phyloP scores from a whole-genome alignment of 169 alveolate species.

The Eimeria brunetti region DNA sequence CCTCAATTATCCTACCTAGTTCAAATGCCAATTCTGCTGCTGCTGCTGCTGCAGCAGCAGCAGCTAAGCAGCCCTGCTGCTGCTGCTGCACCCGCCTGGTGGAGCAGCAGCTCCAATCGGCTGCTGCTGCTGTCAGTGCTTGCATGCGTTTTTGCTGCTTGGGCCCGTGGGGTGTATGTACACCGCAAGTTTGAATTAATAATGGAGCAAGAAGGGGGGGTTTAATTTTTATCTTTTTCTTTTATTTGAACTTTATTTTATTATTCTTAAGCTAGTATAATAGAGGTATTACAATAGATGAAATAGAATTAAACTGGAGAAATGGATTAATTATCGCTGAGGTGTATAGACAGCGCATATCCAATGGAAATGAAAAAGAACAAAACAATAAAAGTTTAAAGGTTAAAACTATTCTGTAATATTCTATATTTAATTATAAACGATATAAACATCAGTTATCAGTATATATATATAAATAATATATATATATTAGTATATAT shows the following conservation, averaged over 20 bases:
- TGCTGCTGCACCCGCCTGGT: slow-evolving; percentile 40
- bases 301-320: too few relatives aligned
- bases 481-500: too few relatives aligned
- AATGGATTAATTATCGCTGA: too few relatives aligned
- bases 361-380: too few relatives aligned
- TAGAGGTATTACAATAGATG: background rate
- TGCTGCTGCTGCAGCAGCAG: slow-evolving; percentile 9
- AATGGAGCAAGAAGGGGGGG: background rate
- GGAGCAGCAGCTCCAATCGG: background rate
- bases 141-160: slow-evolving; percentile 5
- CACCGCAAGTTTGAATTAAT: background rate
- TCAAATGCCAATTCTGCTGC: background rate
- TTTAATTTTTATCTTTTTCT: background rate
- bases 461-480: too few relatives aligned
- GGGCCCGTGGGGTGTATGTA: slow-evolving; percentile 30
- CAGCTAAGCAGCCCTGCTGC: background rate
- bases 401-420: too few relatives aligned
- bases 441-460: too few relatives aligned
- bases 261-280: background rate
- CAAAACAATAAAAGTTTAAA: too few relatives aligned
- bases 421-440: too few relatives aligned
- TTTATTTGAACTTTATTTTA: background rate
- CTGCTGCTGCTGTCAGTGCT: slow-evolving; percentile 11
- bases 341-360: too few relatives aligned
- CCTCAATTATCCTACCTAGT: background rate